Conservation (phyloP, 305 asterid genomes). For the Plantago rigida region DNA sequence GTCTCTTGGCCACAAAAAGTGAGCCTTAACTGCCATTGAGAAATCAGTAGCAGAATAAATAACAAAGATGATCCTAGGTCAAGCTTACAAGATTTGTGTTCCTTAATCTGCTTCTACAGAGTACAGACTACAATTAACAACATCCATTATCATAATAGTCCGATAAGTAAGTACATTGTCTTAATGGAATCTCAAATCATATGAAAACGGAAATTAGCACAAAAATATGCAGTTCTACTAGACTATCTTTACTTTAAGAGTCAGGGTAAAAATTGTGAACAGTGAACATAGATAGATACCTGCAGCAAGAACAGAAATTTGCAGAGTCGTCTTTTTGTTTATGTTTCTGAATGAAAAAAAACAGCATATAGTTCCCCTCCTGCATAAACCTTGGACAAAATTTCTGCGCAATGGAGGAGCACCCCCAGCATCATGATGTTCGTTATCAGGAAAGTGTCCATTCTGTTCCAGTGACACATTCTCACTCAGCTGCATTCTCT, state of each 20-base stretch:
- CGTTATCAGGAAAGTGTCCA: conserved; percentile 15
- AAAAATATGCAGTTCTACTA: too few species aligned
- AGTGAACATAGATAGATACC: conserved; percentile 37
- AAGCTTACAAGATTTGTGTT: too few species aligned
- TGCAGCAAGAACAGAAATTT: conserved; percentile 55
- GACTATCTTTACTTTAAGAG: too few species aligned
- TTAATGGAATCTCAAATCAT: too few species aligned
- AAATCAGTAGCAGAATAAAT: too few species aligned
- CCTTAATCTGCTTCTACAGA: too few species aligned
- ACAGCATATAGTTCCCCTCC: conserved; percentile 54
- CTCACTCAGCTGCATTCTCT: conserved; percentile 50
- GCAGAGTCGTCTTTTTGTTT: conserved; percentile 51
- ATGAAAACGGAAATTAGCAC: too few species aligned
- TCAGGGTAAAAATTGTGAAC: neutral
- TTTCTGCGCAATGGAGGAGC: conserved; percentile 47
- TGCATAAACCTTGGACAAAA: conserved; percentile 59
- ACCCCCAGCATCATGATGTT: conserved; percentile 28
- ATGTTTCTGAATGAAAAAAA: conserved; percentile 57
- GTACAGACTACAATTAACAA: too few species aligned
- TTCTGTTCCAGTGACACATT: conserved; percentile 35
- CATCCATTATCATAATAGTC: too few species aligned
- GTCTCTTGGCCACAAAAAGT: neutral
- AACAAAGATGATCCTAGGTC: too few species aligned
- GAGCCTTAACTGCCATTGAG: too few species aligned
- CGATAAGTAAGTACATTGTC: too few species aligned